Percentiles rank a stretch among this genome's conserved stretches.
Evolutionary conservation across 2,329 filamentous ascomycete genomes (phyloP).

Genomic region (Chaetomium strumarium): DNA sequence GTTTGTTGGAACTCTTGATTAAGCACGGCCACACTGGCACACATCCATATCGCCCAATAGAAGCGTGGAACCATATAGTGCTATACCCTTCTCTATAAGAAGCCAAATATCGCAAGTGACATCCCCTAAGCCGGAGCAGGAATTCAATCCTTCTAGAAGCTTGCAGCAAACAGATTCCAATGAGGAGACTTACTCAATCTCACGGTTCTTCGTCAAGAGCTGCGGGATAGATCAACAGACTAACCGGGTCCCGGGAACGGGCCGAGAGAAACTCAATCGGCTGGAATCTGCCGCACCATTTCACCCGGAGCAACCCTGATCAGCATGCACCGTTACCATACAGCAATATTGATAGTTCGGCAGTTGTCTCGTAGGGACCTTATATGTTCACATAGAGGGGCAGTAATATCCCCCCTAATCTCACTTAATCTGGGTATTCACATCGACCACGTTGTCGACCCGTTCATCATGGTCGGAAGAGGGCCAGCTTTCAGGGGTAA

Average conservation of each 20-base stretch:
- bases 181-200: too few relatives aligned
- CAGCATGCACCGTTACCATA: background rate
- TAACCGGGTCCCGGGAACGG: constrained; percentile 1
- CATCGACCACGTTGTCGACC: background rate
- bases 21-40: too few relatives aligned
- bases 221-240: background rate
- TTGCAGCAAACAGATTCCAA: too few relatives aligned
- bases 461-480: background rate
- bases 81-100: too few relatives aligned
- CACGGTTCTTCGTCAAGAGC: too few relatives aligned
- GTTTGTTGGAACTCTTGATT: too few relatives aligned
- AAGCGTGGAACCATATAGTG: too few relatives aligned
- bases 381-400: background rate
- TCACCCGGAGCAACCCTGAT: background rate
- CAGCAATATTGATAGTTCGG: constrained; percentile 1
- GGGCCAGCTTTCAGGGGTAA: constrained; percentile 3
- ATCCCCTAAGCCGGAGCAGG: too few relatives aligned
- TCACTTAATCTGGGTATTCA: constrained; percentile 10
- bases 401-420: constrained; percentile 1
- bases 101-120: too few relatives aligned
- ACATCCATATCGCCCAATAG: too few relatives aligned
- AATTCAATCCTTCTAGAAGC: too few relatives aligned
- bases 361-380: background rate
- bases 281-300: constrained; percentile 1
- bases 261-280: background rate